A percentile compares a stretch with the other conserved stretches of the same genome.
phyloP scores from a whole-genome alignment of 345 rosid genomes.

The Euclidium syriacum region DNA sequence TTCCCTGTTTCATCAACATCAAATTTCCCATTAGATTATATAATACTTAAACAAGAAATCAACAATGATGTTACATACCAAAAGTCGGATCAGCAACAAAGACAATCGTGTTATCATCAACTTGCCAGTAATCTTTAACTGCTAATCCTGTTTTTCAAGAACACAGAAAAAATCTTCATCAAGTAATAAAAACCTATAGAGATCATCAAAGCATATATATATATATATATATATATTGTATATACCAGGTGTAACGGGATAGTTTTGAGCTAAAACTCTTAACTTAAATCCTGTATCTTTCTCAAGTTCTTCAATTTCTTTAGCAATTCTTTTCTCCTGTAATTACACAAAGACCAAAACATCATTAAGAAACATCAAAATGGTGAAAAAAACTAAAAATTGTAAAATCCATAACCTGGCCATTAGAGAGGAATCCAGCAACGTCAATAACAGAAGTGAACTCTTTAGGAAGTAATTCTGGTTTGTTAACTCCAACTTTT shows the following conservation, averaged over 20 bases:
- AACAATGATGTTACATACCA: slow-evolving; percentile 37
- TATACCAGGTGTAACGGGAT: slow-evolving; percentile 86
- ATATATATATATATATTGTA: no score
- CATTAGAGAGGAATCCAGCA: slow-evolving; percentile 88
- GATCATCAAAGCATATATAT: neutral
- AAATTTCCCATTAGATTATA: slow-evolving; percentile 33
- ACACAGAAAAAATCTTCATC: neutral
- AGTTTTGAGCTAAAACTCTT: slow-evolving; percentile 87
- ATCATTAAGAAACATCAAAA: neutral
- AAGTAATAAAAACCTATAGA: neutral
- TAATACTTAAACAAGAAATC: neutral
- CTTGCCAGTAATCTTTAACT: slow-evolving; percentile 77
- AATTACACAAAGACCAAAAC: slow-evolving; percentile 3
- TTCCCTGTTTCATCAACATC: slow-evolving; percentile 53
- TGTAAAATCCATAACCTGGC: slow-evolving; percentile 48
- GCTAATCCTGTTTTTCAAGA: slow-evolving; percentile 56
- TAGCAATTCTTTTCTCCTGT: slow-evolving; percentile 72
- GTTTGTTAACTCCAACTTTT: slow-evolving; percentile 86
- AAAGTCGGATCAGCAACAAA: slow-evolving; percentile 91
- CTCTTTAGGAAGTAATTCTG: slow-evolving; percentile 81
- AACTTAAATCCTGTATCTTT: slow-evolving; percentile 84
- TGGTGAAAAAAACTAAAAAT: neutral
- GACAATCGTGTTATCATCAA: slow-evolving; percentile 81
- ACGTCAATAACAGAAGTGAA: slow-evolving; percentile 81
- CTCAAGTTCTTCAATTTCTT: slow-evolving; percentile 67